Evolutionary conservation across 768 basidiomycete genomes (phyloP), one percentile per base, ranked within the genome.

Genomic region (Psilocybe sp.): DNA sequence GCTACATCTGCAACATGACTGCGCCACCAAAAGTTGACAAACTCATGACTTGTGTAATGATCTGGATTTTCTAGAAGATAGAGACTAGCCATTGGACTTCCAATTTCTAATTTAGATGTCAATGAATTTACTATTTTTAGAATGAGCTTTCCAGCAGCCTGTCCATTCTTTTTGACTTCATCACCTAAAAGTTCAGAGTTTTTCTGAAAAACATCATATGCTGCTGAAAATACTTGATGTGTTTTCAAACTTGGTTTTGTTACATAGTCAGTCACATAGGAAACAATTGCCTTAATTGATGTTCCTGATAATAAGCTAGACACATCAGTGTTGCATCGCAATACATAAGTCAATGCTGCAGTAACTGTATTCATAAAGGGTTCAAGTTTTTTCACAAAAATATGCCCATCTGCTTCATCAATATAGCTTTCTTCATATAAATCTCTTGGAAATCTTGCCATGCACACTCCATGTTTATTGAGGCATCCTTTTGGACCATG

Each of bases 181-280:
- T 60, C 59, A 10, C 51, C 50, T 0, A 66, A 16, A 6, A 63
- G 46, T 15, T 68, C 60, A 15, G 52, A 14, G 39, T 66, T 56
- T 28, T 62, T 61, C 0, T 60, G 51, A 43, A 67, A 63, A 0
- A 69, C 49, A 9, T 59, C 47, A 11, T 52, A 49, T 0, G 69
- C 53, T 7, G 65, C 49, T 0, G 72, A 61, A 59, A 76, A 74
- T 20, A 73, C 61, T 12, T 57, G 58, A 55, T 72, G 62, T 1
- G 69, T 72, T 40, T 74, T 77, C 10, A 78, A 51, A 1, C 56
- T 38, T 0, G 60, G 40, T 53, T 78, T 78, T 0, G 71, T 74
- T 0, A 77, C 63, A 55, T 78, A 78, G 33, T 78, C 72, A 3
- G 73, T 63, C 0, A 74, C 62, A 59, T 75, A 75, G 18, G 64